phyloP scores from a whole-genome alignment of 2,329 filamentous ascomycete species.

The Neopestalotiopsis sp. region DNA sequence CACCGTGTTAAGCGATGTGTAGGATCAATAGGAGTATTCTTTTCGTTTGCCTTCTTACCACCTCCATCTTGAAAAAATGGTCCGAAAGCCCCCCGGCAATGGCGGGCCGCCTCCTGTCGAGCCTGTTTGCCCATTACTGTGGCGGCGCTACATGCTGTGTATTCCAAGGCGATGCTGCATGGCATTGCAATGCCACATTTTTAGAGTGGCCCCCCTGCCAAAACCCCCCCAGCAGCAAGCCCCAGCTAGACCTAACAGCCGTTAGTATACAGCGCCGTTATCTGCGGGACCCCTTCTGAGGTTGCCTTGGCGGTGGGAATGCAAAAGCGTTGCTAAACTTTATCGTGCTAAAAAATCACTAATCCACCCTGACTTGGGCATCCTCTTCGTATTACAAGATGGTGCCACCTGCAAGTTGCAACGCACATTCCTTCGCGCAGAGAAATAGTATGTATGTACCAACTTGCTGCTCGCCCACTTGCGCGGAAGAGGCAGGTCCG shows the following conservation, averaged over 20 bases:
- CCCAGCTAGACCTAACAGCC: neutral
- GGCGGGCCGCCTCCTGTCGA: neutral
- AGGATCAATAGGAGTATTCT: constrained; percentile 1
- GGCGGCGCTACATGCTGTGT: too few relatives aligned
- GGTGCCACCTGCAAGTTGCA: neutral
- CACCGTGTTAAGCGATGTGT: constrained; percentile 2
- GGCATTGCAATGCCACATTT: too few relatives aligned
- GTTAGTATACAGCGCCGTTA: neutral
- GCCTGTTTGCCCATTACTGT: too few relatives aligned
- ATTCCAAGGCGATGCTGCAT: too few relatives aligned
- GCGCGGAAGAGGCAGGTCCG: constrained; percentile 2
- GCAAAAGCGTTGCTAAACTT: neutral
- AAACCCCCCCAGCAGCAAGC: too few relatives aligned
- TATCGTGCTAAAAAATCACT: neutral
- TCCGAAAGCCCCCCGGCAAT: neutral
- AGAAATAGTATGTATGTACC: too few relatives aligned
- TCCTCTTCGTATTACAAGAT: constrained; percentile 3
- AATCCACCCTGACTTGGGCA: neutral
- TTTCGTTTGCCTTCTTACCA: neutral
- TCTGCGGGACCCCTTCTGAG: neutral
- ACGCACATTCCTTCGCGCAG: too few relatives aligned
- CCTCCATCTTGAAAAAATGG: neutral
- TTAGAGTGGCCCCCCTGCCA: too few relatives aligned
- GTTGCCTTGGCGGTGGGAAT: neutral
- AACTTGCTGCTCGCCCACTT: neutral